These are phyloP conservation scores for Trichoderma gamsii DNA, from an alignment of 495 filamentous ascomycete species.

Conservation along the genomic window DNA sequence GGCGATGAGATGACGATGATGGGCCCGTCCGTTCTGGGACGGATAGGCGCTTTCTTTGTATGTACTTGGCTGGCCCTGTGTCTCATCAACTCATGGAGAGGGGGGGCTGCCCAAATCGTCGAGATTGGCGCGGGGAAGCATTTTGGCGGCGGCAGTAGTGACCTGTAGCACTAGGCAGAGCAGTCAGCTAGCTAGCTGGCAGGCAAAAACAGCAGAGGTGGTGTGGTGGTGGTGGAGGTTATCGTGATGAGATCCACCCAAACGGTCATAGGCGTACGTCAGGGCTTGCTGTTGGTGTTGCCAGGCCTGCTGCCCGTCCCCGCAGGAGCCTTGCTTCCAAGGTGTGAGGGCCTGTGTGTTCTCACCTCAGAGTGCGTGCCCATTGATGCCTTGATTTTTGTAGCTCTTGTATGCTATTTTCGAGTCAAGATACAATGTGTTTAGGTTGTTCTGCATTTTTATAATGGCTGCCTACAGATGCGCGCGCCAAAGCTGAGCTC, in stretches of 20 bases:
- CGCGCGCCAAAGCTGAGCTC: too few species aligned
- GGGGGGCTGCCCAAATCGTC: not conserved
- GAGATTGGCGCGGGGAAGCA: conserved; percentile 9
- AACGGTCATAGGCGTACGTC: not conserved
- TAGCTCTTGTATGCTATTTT: too few species aligned
- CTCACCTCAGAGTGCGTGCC: not conserved
- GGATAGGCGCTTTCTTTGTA: not conserved
- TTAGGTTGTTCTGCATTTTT: too few species aligned
- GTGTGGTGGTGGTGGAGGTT: conserved; percentile 11
- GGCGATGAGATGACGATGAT: conserved; percentile 9
- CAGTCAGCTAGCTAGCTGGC: not conserved
- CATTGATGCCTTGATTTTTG: too few species aligned
- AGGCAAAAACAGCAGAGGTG: not conserved
- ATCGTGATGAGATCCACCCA: conserved; percentile 13
- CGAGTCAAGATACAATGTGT: too few species aligned
- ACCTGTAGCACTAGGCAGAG: not conserved
- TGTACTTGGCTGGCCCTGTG: not conserved
- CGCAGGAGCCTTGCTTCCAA: not conserved
- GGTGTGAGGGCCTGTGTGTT: not conserved
- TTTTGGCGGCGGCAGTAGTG: too few species aligned
- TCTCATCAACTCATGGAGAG: conserved; percentile 3
- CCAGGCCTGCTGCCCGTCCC: not conserved
- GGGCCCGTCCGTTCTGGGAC: not conserved
- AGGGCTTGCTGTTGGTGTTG: not conserved
- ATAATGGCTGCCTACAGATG: too few species aligned